Conservation (phyloP, 768 basidiomycete species). For the Panus rudis region DNA sequence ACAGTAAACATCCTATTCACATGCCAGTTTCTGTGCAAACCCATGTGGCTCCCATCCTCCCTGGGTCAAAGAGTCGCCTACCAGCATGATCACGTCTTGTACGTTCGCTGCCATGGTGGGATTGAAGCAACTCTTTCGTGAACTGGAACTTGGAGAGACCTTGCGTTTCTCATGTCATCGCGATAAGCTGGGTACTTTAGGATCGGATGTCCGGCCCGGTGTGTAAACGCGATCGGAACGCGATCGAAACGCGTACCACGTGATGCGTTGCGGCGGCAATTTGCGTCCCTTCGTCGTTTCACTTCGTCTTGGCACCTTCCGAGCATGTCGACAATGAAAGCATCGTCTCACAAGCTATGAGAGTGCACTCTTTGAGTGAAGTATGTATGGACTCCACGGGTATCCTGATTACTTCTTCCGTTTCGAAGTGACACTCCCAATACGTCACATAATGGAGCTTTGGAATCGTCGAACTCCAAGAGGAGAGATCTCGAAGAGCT, state of each 20-base stretch:
- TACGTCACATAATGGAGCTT: background rate
- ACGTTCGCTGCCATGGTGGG: constrained; percentile 49
- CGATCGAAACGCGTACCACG: background rate
- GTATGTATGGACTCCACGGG: background rate
- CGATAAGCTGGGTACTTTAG: too few relatives aligned
- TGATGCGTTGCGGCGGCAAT: background rate
- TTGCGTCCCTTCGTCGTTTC: background rate
- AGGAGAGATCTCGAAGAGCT: too few relatives aligned
- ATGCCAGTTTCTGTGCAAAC: constrained; percentile 52
- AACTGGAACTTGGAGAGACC: too few relatives aligned
- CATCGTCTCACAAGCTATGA: background rate
- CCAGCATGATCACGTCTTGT: constrained; percentile 64
- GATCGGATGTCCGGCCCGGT: too few relatives aligned
- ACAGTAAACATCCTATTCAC: background rate
- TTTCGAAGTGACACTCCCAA: background rate
- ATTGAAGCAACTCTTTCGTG: too few relatives aligned
- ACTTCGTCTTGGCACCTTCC: background rate
- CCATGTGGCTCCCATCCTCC: constrained; percentile 53
- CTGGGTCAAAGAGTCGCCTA: constrained; percentile 82
- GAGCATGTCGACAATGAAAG: background rate
- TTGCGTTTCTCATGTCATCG: too few relatives aligned
- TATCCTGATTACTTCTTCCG: background rate
- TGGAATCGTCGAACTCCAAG: background rate
- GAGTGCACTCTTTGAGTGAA: background rate
- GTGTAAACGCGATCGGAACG: background rate